phyloP scores from a whole-genome alignment of 495 filamentous ascomycete genomes.

The Daldinia vernicosa region DNA sequence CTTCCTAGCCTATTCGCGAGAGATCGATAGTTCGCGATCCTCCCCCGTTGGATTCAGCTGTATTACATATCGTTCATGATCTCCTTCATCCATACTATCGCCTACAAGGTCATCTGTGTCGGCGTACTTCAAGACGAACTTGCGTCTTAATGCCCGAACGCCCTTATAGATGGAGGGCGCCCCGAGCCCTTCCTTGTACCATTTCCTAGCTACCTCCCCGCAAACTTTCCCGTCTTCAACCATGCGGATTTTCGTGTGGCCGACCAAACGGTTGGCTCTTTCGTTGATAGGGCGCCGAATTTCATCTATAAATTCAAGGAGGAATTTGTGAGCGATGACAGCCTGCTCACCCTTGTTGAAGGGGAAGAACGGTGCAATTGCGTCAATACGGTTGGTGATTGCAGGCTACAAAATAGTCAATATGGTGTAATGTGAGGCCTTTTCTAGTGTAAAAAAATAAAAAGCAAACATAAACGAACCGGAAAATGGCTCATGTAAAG shows the following conservation, averaged over 20 bases:
- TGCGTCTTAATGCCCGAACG: not conserved
- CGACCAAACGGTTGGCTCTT: not conserved
- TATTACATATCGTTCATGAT: not conserved
- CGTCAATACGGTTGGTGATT: constrained; percentile 54
- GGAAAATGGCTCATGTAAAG: not conserved
- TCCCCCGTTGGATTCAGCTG: not conserved
- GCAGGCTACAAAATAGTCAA: constrained; percentile 36
- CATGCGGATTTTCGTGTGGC: not conserved
- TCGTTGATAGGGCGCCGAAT: constrained; percentile 46
- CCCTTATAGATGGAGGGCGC: constrained; percentile 7
- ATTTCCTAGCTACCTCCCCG: not conserved
- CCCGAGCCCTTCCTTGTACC: constrained; percentile 2
- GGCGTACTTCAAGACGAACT: not conserved
- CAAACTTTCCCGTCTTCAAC: constrained; percentile 11
- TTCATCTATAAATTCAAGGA: constrained; percentile 40
- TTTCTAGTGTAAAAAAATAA: no score
- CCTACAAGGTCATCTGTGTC: not conserved
- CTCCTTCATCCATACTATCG: not conserved
- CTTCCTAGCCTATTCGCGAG: not conserved
- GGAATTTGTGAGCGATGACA: constrained; percentile 57
- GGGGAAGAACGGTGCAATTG: constrained; percentile 58
- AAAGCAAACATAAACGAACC: not conserved
- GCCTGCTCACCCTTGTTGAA: constrained; percentile 56
- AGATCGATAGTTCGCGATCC: not conserved
- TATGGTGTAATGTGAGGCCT: not conserved